Evolutionary conservation across 1,139 yeast genomes (phyloP).

Genomic region (Geotrichum bryndzae): DNA sequence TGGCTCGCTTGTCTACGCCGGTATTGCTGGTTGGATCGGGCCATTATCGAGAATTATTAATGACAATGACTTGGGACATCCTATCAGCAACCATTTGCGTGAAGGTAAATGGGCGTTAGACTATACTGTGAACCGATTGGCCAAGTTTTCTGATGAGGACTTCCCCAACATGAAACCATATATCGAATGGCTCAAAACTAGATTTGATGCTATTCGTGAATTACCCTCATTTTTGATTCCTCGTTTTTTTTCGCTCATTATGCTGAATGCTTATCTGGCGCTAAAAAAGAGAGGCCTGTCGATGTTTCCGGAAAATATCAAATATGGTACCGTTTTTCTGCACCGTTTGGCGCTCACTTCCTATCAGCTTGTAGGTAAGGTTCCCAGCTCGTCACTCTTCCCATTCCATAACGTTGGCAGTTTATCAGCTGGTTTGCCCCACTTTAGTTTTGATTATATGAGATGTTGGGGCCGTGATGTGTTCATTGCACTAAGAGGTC

Average conservation of each 20-base stretch:
- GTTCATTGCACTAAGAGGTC: constrained; percentile 78
- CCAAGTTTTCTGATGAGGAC: constrained; percentile 43
- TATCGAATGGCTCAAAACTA: constrained; percentile 59
- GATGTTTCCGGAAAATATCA: constrained; percentile 50
- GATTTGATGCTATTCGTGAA: constrained; percentile 56
- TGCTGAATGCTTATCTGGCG: constrained; percentile 80
- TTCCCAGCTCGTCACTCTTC: constrained; percentile 68
- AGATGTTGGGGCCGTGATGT: constrained; percentile 99
- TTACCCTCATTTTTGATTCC: constrained; percentile 82
- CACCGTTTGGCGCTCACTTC: constrained; percentile 78
- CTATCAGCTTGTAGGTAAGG: constrained; percentile 75
- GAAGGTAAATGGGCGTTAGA: constrained; percentile 88
- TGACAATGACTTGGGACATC: constrained; percentile 75
- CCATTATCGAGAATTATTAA: constrained; percentile 57
- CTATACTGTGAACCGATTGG: constrained; percentile 58
- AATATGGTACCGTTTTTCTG: constrained; percentile 61
- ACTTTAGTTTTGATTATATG: constrained; percentile 84
- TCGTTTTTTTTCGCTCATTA: constrained; percentile 71
- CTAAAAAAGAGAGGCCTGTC: constrained; percentile 62
- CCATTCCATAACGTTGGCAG: constrained; percentile 60
- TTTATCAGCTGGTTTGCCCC: constrained; percentile 95
- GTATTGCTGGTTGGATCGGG: constrained; percentile 88
- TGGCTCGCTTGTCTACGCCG: constrained; percentile 81
- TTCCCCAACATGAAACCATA: constrained; percentile 48
- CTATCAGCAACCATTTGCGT: constrained; percentile 73